Conservation (phyloP, 345 rosid species). For the Sapria himalayana region DNA sequence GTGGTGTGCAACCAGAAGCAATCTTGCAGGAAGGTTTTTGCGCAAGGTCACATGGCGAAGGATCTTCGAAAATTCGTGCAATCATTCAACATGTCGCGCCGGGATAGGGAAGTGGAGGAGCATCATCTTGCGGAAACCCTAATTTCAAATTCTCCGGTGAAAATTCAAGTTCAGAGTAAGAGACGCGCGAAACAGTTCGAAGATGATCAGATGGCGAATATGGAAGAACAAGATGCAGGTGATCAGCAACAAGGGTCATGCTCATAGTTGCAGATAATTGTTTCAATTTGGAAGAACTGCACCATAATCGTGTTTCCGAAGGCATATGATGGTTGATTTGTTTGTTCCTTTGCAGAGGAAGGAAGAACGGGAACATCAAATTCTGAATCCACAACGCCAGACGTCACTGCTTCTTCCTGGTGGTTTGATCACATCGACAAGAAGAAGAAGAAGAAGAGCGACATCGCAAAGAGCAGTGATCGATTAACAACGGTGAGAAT, state of each 20-base stretch:
- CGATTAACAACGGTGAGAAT: constrained; percentile 4
- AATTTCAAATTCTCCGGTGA: constrained; percentile 15
- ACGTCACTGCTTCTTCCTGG: constrained; percentile 4
- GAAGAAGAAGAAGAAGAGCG: constrained; percentile 6
- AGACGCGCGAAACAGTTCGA: constrained; percentile 37
- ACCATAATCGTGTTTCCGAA: too few species aligned
- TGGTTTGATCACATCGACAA: constrained; percentile 9
- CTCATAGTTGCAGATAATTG: too few species aligned
- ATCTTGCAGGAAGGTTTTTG: constrained; percentile 42
- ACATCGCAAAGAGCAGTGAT: background rate
- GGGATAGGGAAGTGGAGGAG: too few species aligned
- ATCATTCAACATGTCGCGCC: constrained; percentile 59
- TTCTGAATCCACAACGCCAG: background rate
- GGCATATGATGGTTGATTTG: too few species aligned
- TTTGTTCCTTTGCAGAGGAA: too few species aligned
- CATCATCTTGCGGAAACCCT: too few species aligned
- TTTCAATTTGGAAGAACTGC: too few species aligned
- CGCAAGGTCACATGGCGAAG: constrained; percentile 43
- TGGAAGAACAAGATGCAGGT: constrained; percentile 13
- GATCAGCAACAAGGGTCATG: too few species aligned
- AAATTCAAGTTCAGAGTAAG: constrained; percentile 9
- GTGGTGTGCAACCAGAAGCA: constrained; percentile 73
- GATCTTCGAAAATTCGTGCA: constrained; percentile 63
- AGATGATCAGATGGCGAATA: constrained; percentile 5
- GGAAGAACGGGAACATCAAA: background rate